Percentiles rank a stretch among this genome's conserved stretches.
These are phyloP conservation scores for Mollisia scopiformis DNA, from an alignment of 2,329 filamentous ascomycete species.

Conservation along the genomic window DNA sequence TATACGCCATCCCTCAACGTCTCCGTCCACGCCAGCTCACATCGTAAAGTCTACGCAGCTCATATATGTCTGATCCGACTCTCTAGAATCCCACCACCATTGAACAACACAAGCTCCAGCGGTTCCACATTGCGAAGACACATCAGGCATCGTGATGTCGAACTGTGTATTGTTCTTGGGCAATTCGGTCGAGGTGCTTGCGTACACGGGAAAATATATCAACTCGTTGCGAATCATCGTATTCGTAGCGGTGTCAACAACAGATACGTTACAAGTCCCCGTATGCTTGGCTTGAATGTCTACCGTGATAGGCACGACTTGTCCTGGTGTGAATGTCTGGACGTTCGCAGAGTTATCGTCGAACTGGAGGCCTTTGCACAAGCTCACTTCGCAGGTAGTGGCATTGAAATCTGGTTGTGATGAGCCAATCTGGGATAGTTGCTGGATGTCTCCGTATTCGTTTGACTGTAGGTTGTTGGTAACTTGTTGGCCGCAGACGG, in stretches of 20 bases:
- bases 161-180: conserved; percentile 50
- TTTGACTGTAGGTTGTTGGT: conserved; percentile 37
- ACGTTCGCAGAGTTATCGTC: conserved; percentile 46
- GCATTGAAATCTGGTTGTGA: conserved; percentile 34
- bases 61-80: conserved; percentile 49
- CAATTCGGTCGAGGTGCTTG: conserved; percentile 46
- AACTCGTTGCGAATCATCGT: conserved; percentile 49
- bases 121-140: conserved; percentile 48
- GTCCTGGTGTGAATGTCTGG: conserved; percentile 46
- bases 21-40: not conserved
- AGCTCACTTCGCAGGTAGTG: conserved; percentile 43
- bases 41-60: not conserved
- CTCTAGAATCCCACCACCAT: conserved; percentile 54
- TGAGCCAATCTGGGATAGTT: conserved; percentile 39
- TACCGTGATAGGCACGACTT: conserved; percentile 42
- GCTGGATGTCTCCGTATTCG: conserved; percentile 37
- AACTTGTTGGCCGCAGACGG: conserved; percentile 48
- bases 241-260: conserved; percentile 51
- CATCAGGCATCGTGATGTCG: conserved; percentile 53
- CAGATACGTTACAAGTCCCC: conserved; percentile 56
- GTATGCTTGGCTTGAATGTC: conserved; percentile 55
- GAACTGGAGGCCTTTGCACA: conserved; percentile 52
- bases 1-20: not conserved
- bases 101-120: conserved; percentile 55
- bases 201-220: conserved; percentile 51